Base-by-base conservation (phyloP, 768 basidiomycete genomes). In the Termitomyces sp. region DNA sequence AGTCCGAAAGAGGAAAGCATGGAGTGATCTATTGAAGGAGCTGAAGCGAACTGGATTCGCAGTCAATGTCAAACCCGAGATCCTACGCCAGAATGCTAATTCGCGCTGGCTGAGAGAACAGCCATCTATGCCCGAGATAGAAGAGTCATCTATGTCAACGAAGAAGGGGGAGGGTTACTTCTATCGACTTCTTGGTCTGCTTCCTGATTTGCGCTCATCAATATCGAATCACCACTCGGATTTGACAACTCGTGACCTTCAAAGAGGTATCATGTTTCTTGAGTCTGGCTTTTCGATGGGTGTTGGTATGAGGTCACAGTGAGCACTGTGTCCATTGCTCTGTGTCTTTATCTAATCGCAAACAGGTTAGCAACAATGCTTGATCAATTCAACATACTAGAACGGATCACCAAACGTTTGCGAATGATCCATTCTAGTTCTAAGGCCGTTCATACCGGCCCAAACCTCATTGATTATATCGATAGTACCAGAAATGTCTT, bases 21-120 rank as follows among this genome's bases (percentile, higher is more conserved):
- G 88, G 82, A 86, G 88, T 25, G 94, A 98, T 65, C 75, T 97
- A 18, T 74, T 97, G 58, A 96, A 94, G 69, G 93, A 94, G 64
- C 73, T 97, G 50, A 91, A 91, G 66, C 79, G 81, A 1, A 75
- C 82, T 18, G 97, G 97, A 18, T 77, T 98, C 50, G 75, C 91
- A 0, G 69, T 76, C 38, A 88, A 82, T 50, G 71, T 91, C 48
- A 89, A 87, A 64, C 81, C 91, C 1, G 88, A 89, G 22, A 66
- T 86, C 23, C 76, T 92, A 3, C 73, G 70, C 20, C 79, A 74
- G 36, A 81, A 88, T 55, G 64, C 67, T 22, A 80, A 83, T 56
- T 69, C 73, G 29, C 73, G 73, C 16, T 89, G 87, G 86, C 71
- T 93, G 31, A 73, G 84, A 56, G 83, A 86, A 56, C 91, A 89